Evolutionary conservation across 176 grass and related monocot genomes (phyloP), one percentile per base, ranked within the genome.

Genomic region (Thalia dealbata): DNA sequence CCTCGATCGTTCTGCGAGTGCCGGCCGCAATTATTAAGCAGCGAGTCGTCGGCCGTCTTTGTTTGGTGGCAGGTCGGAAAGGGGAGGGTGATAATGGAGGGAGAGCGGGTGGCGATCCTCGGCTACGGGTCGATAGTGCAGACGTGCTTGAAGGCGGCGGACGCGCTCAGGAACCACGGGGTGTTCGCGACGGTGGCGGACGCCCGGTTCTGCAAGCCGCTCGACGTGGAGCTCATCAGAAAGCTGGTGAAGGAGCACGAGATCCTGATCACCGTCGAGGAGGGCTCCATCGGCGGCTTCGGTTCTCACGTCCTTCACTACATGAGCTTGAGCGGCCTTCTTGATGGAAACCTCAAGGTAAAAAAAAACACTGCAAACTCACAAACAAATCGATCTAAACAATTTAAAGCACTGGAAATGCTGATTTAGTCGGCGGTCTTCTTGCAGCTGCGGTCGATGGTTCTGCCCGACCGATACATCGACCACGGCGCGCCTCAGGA

Each of bases 191-290:
- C 95, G 0, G 90, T 99, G 0, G 95, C 90, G 0, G 90, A 99
- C 61, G 90, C 87, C 6, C 66, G 95, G 16, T 99, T 99, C 83
- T 99, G 95, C 74, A 99, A 99, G 76, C 95, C 95, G 22, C 83
- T 99, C 0, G 95, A 99, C 56, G 77, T 83, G 21, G 30, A 42
- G 54, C 83, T 99, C 2, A 66, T 99, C 29, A 70, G 83, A 27
- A 81, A 83, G 56, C 83, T 99, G 44, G 85, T 81, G 1, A 71
- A 76, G 3, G 90, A 99, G 74, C 90, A 99, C 56, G 95, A 99
- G 76, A 78, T 99, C 16, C 74, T 99, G 38, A 58, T 99, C 64
- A 99, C 95, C 6, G 85, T 77, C 27, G 95, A 99, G 76, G 95
- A 99, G 48, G 90, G 95, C 1, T 76, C 95, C 26, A 84, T 99